Evolutionary conservation across 2,329 filamentous ascomycete genomes (phyloP).

Genomic region (Leptographium galeiforme): DNA sequence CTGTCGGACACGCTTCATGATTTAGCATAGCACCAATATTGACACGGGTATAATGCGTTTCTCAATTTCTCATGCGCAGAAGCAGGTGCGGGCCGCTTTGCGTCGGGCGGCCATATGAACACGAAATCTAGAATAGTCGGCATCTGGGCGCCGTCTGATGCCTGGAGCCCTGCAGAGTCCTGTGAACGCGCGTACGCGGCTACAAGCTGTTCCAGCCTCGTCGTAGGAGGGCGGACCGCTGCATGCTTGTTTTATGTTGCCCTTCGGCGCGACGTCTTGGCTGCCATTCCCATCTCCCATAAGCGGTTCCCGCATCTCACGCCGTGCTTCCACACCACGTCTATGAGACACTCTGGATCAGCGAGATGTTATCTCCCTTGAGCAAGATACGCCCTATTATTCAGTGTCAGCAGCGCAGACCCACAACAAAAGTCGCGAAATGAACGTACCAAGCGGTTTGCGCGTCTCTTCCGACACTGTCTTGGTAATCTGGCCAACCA

Average conservation of each 20-base stretch:
- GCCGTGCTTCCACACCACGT: not conserved
- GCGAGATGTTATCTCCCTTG: conserved; percentile 77
- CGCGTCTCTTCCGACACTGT: conserved; percentile 62
- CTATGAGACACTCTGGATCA: conserved; percentile 45
- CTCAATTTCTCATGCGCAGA: not conserved
- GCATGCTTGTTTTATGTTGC: too few relatives aligned
- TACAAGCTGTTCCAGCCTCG: too few relatives aligned
- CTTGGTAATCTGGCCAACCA: conserved; percentile 78
- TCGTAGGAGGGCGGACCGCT: too few relatives aligned
- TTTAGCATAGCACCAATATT: not conserved
- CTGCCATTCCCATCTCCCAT: too few relatives aligned
- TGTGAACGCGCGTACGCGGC: too few relatives aligned
- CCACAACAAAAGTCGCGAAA: not conserved
- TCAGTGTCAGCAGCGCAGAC: not conserved
- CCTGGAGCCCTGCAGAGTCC: not conserved
- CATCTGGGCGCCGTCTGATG: not conserved
- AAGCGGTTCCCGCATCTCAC: too few relatives aligned
- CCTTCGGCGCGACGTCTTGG: too few relatives aligned
- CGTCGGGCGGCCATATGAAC: not conserved
- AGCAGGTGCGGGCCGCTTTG: not conserved
- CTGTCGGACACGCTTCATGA: too few relatives aligned
- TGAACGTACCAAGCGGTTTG: conserved; percentile 56
- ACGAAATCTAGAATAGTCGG: not conserved
- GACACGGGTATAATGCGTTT: not conserved
- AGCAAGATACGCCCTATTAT: conserved; percentile 68